These are phyloP conservation scores for Penicillium fuscoglaucum DNA, from an alignment of 2,329 filamentous ascomycete genomes.

Conservation along the genomic window DNA sequence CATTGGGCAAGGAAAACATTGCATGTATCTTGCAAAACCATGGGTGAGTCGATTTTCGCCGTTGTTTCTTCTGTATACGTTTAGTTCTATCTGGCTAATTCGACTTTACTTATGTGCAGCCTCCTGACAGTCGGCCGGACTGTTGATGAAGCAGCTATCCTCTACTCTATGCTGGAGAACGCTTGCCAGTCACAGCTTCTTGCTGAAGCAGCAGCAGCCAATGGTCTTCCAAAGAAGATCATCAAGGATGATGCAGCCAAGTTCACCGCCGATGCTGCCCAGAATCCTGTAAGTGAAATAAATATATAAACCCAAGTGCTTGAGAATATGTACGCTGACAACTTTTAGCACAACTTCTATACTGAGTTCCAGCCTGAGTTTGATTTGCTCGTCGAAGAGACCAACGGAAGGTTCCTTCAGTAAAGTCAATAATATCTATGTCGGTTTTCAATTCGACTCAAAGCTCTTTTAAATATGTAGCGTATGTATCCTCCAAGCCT, in stretches of 20 bases:
- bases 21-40: slow-evolving; percentile 46
- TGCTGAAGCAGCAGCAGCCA: slow-evolving; percentile 44
- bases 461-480: not conserved
- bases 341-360: slow-evolving; percentile 40
- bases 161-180: slow-evolving; percentile 44
- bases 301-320: not conserved
- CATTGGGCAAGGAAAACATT: slow-evolving; percentile 43
- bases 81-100: slow-evolving; percentile 17
- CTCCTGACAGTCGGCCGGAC: slow-evolving; percentile 44
- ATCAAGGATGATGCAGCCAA: slow-evolving; percentile 37
- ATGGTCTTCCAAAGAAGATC: slow-evolving; percentile 38
- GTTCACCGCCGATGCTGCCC: slow-evolving; percentile 38
- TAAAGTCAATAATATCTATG: not conserved
- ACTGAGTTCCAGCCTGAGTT: slow-evolving; percentile 44
- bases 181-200: slow-evolving; percentile 45
- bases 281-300: slow-evolving; percentile 34
- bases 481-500: not conserved
- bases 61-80: not conserved
- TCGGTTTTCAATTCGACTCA: not conserved
- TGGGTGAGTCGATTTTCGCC: slow-evolving; percentile 26
- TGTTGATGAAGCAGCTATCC: slow-evolving; percentile 43
- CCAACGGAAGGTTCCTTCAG: slow-evolving; percentile 35
- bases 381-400: slow-evolving; percentile 42
- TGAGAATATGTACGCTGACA: slow-evolving; percentile 10
- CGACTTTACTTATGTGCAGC: slow-evolving; percentile 27